Evolutionary conservation across 257 asterid genomes (phyloP).

Genomic region (Apocynum venetum): DNA sequence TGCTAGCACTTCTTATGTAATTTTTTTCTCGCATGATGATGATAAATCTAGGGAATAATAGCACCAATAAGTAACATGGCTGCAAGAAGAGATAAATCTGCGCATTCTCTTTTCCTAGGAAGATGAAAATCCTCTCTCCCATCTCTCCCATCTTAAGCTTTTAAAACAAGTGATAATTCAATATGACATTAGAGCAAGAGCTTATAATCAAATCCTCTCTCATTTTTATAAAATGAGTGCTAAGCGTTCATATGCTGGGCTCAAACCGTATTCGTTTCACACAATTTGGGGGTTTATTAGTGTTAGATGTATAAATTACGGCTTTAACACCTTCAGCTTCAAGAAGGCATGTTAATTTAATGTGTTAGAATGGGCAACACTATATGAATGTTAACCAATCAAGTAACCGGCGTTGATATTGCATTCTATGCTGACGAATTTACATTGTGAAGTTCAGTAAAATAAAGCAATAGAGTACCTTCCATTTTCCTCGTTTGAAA

Average conservation of each 20-base stretch:
- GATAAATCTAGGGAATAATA: too few species aligned
- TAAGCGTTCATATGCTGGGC: not conserved
- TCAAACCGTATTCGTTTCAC: not conserved
- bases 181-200: not conserved
- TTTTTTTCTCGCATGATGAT: too few species aligned
- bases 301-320: not conserved
- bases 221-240: not conserved
- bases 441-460: not conserved
- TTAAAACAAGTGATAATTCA: not conserved
- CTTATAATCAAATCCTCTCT: not conserved
- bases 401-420: not conserved
- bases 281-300: not conserved
- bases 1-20: too few species aligned
- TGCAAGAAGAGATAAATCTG: too few species aligned
- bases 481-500: slow-evolving; percentile 55
- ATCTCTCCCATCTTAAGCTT: too few species aligned
- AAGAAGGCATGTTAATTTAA: not conserved
- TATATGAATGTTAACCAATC: not conserved
- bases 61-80: too few species aligned
- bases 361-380: not conserved
- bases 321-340: not conserved
- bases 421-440: not conserved
- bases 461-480: slow-evolving; percentile 31
- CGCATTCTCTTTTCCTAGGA: too few species aligned
- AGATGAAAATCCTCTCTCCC: too few species aligned